Percentiles rank a stretch among this genome's conserved stretches.
phyloP scores from a whole-genome alignment of 2,329 filamentous ascomycete species.

The Fusarium bactridioides region DNA sequence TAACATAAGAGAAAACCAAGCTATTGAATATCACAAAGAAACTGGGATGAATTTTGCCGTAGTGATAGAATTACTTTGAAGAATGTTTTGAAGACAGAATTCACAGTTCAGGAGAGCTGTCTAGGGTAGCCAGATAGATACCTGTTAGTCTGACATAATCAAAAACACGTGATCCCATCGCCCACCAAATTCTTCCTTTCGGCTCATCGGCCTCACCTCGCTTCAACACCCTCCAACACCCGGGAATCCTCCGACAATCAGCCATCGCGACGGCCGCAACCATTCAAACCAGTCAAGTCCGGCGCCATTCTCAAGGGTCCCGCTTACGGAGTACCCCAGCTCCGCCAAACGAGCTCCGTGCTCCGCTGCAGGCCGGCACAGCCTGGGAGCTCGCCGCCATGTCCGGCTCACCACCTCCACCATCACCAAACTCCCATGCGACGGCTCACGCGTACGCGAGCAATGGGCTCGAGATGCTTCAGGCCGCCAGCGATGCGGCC shows the following conservation, averaged over 20 bases:
- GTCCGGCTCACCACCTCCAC: slow-evolving; percentile 42
- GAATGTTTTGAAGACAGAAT: background rate
- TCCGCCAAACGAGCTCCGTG: slow-evolving; percentile 34
- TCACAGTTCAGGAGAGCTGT: background rate
- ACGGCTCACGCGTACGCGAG: slow-evolving; percentile 55
- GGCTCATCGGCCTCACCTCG: slow-evolving; percentile 50
- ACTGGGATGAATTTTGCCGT: no score
- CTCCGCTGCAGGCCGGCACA: slow-evolving; percentile 33
- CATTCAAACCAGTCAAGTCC: slow-evolving; percentile 19
- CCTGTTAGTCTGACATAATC: background rate
- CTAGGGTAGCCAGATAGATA: background rate
- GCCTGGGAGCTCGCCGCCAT: slow-evolving; percentile 26
- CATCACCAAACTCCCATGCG: slow-evolving; percentile 39
- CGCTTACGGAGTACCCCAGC: slow-evolving; percentile 24
- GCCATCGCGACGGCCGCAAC: slow-evolving; percentile 46
- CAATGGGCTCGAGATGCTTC: slow-evolving; percentile 56
- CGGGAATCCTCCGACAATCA: slow-evolving; percentile 56
- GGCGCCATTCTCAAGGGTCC: slow-evolving; percentile 31
- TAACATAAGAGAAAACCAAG: background rate
- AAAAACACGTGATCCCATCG: slow-evolving; percentile 9
- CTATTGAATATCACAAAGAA: background rate
- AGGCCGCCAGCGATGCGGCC: slow-evolving; percentile 55
- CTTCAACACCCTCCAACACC: slow-evolving; percentile 48
- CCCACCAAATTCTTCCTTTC: slow-evolving; percentile 26
- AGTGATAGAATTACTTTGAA: background rate